phyloP scores from a whole-genome alignment of 1,284 basidiomycete species.

The Coniferiporia sulphurascens region DNA sequence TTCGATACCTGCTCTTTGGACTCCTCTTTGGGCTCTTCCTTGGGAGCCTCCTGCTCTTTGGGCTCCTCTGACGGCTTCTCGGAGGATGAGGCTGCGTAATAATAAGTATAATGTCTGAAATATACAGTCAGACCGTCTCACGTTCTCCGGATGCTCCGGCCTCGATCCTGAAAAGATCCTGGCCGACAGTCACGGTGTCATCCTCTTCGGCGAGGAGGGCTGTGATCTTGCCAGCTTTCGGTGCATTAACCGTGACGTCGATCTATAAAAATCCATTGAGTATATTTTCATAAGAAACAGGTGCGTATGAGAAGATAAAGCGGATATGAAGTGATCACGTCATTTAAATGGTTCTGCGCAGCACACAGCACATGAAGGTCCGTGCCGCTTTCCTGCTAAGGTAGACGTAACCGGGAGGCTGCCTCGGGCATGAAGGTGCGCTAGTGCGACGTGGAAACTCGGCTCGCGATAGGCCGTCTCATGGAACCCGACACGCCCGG shows the following conservation, averaged over 20 bases:
- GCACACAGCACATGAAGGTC: too few relatives aligned
- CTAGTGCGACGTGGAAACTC: too few relatives aligned
- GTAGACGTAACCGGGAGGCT: too few relatives aligned
- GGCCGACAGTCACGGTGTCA: slow-evolving; percentile 91
- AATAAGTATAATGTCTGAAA: not conserved
- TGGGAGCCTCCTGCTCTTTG: slow-evolving; percentile 29
- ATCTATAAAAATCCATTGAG: slow-evolving; percentile 52
- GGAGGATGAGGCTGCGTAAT: slow-evolving; percentile 22
- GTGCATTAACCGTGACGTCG: slow-evolving; percentile 95
- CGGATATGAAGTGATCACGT: slow-evolving; percentile 9
- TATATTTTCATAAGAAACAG: not conserved
- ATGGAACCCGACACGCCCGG: too few relatives aligned
- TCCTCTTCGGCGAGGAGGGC: slow-evolving; percentile 89
- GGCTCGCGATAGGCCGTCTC: too few relatives aligned
- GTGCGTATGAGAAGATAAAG: not conserved
- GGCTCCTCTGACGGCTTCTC: slow-evolving; percentile 31
- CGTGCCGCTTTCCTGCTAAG: too few relatives aligned
- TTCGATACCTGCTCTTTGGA: slow-evolving; percentile 47
- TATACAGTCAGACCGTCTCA: slow-evolving; percentile 26
- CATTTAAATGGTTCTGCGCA: not conserved
- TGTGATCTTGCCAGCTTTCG: slow-evolving; percentile 82
- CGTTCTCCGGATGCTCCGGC: slow-evolving; percentile 67
- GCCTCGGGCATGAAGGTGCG: too few relatives aligned
- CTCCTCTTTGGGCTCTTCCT: slow-evolving; percentile 39
- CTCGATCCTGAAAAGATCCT: slow-evolving; percentile 92